Evolutionary conservation across 108 stramenopile genomes (phyloP), one percentile per base, ranked within the genome.

Genomic region (Parietichytrium sp.): DNA sequence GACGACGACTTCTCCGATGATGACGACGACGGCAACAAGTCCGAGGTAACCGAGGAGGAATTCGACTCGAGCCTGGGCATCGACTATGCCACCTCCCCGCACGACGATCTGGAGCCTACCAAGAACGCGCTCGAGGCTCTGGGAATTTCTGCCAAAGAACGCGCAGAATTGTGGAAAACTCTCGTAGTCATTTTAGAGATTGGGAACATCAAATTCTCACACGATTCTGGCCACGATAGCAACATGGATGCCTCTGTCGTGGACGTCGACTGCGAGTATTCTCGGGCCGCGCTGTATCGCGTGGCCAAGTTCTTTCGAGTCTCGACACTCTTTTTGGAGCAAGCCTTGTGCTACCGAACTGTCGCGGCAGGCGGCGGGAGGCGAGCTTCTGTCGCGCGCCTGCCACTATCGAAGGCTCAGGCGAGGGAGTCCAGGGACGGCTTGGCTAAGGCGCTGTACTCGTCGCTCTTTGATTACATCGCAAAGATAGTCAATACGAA

Each of bases 401-500:
- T 45, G 15, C 61, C 61, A 10, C 61, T 72, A 23, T 45, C 61
- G 8, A 25, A n/a, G 29, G 3, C 6, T 8, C 38, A 72, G 25
- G 61, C 61, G 42, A 3, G 10, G 8, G 42, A 16, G 0, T 72
- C 61, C 23, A 16, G 61, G n/a, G 61, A 72, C 20, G 61, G 61
- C n/a, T 42, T 72, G 38, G 61, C 61, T 6, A 72, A 72, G 42
- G 61, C 38, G 2, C 61, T 72, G 8, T 72, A 72, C 33, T 45
- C 61, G 33, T 33, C 61, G 15, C 61, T 72, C 3, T 72, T 72
- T 72, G 61, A 72, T 25, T 72, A 45, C 45, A 20, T 72, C 16
- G 61, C 45, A 3, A 45, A 25, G 23, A 72, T 42, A 6, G 61
- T 72, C 61, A 72, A 72, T 27, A 33, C 23, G 61, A 33, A 42